Evolutionary conservation across 2,329 filamentous ascomycete genomes (phyloP), one percentile per base, ranked within the genome.

Genomic region (Aaosphaeria pasadenensis): DNA sequence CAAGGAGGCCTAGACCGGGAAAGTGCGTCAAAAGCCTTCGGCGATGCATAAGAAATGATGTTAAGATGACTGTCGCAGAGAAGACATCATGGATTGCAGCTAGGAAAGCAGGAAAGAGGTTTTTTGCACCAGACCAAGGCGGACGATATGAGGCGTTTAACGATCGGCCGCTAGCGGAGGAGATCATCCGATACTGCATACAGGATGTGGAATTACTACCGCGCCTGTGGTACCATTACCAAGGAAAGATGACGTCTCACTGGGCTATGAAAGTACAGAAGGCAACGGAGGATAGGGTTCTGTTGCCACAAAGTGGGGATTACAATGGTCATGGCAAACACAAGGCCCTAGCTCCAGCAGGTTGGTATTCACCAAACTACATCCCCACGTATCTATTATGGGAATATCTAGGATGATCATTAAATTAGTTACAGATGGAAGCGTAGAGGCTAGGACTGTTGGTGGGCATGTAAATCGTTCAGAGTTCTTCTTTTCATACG

Each of bases 61-160:
- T 44, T 1, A 7, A 30, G 4, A 39, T 45, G 28, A 35, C 42
- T 5, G 28, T 49, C 30, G 28, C 30, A 6, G 17, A 32, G 9
- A n/a, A 30, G 33, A 35, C 30, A 4, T 43, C 24, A 31, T 60
- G 53, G 55, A 54, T 54, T 35, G 41, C 31, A 11, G 49, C 46
- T 5, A 62, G 65, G 40, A 40, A 57, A 13, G 51, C 52, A 51
- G 66, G 60, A 4, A 43, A 50, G 42, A 43, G 40, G 36, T 62
- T 6, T n/a, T 69, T 63, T 48, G 49, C 43, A 9, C 24, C 53
- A 1, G 55, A 62, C 49, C 5, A 51, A 30, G 62, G 64, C 9
- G 65, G 63, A 31, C 53, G 49, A 7, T 62, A 57, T 40, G 56
- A 60, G 6, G 57, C 64, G 7, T 67, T 67, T 50, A 63, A 63